Percentiles rank a stretch among this genome's conserved stretches.
These are phyloP conservation scores for Epichloe brachyelytri DNA, from an alignment of 2,329 filamentous ascomycete species.

Conservation along the genomic window DNA sequence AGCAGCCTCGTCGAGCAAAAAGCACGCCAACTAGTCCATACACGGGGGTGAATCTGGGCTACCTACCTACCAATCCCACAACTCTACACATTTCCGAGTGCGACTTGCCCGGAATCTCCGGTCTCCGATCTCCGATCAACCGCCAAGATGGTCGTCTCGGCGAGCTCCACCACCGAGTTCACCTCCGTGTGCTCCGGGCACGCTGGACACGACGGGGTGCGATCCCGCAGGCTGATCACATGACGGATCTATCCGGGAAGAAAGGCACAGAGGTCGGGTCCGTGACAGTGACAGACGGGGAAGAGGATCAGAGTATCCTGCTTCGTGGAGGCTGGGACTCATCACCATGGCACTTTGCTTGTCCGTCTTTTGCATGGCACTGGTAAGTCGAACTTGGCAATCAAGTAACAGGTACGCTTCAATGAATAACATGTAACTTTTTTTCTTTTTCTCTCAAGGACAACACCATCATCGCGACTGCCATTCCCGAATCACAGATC, in stretches of 20 bases:
- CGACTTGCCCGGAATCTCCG: too few relatives aligned
- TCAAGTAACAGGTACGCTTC: too few relatives aligned
- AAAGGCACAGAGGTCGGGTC: neutral
- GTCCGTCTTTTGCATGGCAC: constrained; percentile 6
- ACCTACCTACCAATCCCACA: too few relatives aligned
- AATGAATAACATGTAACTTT: neutral
- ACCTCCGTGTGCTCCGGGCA: constrained; percentile 1
- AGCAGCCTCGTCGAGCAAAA: neutral
- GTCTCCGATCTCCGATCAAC: too few relatives aligned
- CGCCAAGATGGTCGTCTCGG: constrained; percentile 3
- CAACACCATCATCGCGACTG: constrained; percentile 25
- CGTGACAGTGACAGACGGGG: neutral
- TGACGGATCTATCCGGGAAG: neutral
- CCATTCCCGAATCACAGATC: constrained; percentile 18
- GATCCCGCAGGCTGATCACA: neutral
- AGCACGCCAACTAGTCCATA: too few relatives aligned
- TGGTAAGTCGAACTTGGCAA: constrained; percentile 1
- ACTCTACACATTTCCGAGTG: neutral
- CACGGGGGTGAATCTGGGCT: too few relatives aligned
- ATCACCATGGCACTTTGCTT: constrained; percentile 7
- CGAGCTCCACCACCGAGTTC: constrained; percentile 1
- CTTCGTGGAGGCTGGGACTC: constrained; percentile 3
- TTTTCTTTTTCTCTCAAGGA: constrained; percentile 13
- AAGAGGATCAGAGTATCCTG: constrained; percentile 2
- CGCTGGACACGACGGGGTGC: neutral